These are phyloP conservation scores for Volvox reticuliferus DNA, from an alignment of 139 green algal genomes.

Conservation along the genomic window DNA sequence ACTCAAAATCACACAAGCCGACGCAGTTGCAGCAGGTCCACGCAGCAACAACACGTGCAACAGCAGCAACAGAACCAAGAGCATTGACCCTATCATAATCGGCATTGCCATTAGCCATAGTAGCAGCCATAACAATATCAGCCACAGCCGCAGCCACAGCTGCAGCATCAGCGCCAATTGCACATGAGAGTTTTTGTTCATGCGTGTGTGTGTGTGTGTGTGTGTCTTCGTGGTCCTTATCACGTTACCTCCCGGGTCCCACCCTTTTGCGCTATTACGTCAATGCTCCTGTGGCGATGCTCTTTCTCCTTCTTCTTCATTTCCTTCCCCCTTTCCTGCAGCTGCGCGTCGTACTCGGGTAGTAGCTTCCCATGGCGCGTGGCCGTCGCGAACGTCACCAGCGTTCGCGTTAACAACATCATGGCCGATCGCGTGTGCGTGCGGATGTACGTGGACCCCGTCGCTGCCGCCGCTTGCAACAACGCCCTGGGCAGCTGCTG, in stretches of 20 bases:
- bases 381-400: neutral
- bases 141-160: too few species aligned
- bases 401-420: neutral
- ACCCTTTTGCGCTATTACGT: too few species aligned
- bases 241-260: too few species aligned
- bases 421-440: neutral
- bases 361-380: constrained; percentile 21
- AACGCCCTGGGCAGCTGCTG: neutral
- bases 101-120: too few species aligned
- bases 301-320: too few species aligned
- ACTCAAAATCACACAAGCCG: too few species aligned
- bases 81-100: too few species aligned
- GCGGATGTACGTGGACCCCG: constrained; percentile 23
- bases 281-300: too few species aligned
- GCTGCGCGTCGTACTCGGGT: neutral
- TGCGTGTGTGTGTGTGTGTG: neutral
- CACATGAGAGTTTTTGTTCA: neutral
- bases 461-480: neutral
- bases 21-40: too few species aligned
- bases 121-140: too few species aligned
- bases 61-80: too few species aligned
- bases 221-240: neutral
- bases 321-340: neutral
- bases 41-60: too few species aligned
- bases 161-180: neutral